phyloP scores from a whole-genome alignment of 495 filamentous ascomycete genomes.

The Annulohypoxylon maeteangense region DNA sequence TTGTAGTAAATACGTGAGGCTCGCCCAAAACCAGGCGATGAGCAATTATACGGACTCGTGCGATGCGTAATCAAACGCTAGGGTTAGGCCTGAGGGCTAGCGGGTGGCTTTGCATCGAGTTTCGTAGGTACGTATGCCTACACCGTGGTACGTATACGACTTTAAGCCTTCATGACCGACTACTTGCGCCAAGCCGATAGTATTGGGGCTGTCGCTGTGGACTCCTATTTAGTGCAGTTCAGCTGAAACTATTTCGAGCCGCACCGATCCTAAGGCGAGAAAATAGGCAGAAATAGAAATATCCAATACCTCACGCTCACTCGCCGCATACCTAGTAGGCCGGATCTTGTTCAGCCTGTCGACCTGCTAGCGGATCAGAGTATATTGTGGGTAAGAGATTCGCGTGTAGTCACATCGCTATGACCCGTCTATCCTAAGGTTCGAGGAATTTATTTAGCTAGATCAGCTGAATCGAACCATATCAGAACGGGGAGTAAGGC shows the following conservation, averaged over 20 bases:
- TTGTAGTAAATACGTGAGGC: neutral
- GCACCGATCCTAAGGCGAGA: neutral
- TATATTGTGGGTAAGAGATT: neutral
- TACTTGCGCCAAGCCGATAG: slow-evolving; percentile 31
- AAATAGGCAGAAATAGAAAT: neutral
- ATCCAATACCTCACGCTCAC: slow-evolving; percentile 2
- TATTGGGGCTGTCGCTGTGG: slow-evolving; percentile 6
- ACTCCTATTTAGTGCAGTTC: slow-evolving; percentile 19
- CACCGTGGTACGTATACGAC: no score
- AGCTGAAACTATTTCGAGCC: slow-evolving; percentile 38
- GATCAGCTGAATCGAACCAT: neutral
- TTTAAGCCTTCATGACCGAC: slow-evolving; percentile 2
- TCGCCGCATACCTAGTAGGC: neutral
- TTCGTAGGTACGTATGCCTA: slow-evolving; percentile 1
- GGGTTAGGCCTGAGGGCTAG: slow-evolving; percentile 7
- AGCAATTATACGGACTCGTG: neutral
- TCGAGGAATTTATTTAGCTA: neutral
- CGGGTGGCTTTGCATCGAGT: slow-evolving; percentile 7
- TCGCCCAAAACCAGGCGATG: neutral
- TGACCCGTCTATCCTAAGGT: neutral
- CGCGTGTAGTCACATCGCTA: neutral
- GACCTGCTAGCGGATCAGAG: neutral
- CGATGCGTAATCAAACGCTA: neutral
- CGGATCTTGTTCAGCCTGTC: neutral
- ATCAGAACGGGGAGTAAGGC: neutral